phyloP scores from a whole-genome alignment of 805 yeast genomes.

The Starmerella apicola region DNA sequence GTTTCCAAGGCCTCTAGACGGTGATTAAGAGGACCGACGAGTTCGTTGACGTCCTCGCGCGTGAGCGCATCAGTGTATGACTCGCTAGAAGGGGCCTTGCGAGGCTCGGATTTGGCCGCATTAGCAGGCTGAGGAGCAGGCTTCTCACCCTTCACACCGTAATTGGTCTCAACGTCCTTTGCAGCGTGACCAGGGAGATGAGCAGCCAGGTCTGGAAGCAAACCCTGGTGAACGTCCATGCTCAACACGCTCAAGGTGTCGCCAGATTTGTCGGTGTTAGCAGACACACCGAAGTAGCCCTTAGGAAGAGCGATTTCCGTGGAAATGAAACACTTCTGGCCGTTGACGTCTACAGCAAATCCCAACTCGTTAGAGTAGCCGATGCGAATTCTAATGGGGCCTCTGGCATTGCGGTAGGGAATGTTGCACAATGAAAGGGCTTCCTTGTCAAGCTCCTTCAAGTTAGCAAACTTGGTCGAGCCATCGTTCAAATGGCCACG shows the following conservation, averaged over 20 bases:
- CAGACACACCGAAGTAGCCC: conserved; percentile 28
- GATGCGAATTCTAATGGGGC: conserved; percentile 23
- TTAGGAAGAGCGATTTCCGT: conserved; percentile 26
- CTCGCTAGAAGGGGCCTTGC: not conserved
- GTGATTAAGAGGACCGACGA: conserved; percentile 2
- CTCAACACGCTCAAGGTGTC: conserved; percentile 17
- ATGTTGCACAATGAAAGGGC: conserved; percentile 30
- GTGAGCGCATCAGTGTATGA: not conserved
- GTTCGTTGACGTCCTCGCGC: conserved; percentile 1
- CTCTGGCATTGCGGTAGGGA: conserved; percentile 26
- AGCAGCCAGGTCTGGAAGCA: conserved; percentile 11
- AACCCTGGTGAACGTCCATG: conserved; percentile 10
- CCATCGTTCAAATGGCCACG: conserved; percentile 34
- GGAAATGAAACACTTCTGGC: conserved; percentile 28
- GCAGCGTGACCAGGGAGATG: conserved; percentile 10
- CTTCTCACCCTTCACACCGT: not conserved
- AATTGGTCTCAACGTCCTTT: not conserved
- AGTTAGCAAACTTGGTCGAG: conserved; percentile 18
- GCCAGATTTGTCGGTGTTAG: conserved; percentile 18
- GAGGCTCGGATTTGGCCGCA: not conserved
- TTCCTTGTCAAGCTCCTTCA: conserved; percentile 22
- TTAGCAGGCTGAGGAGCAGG: not conserved
- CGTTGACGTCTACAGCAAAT: conserved; percentile 30
- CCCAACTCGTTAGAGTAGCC: conserved; percentile 25
- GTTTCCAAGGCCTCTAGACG: conserved; percentile 7